Evolutionary conservation across 1,284 basidiomycete genomes (phyloP).

Genomic region (Trametes polyzona): DNA sequence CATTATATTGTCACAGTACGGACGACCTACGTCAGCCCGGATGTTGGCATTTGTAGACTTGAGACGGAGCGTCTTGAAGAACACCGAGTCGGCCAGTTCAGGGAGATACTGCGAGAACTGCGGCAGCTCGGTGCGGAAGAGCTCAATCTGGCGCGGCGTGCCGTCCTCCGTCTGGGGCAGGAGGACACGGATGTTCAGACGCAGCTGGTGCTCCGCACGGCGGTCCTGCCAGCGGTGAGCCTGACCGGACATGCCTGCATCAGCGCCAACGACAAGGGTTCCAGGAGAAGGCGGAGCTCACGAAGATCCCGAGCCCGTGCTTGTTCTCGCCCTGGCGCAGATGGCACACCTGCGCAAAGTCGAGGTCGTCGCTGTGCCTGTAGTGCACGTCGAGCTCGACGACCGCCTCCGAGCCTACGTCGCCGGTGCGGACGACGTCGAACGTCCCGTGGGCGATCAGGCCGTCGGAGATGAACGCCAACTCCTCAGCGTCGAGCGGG

Average conservation of each 20-base stretch:
- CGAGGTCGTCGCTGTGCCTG: conserved; percentile 19
- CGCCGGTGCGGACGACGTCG: conserved; percentile 24
- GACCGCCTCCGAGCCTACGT: conserved; percentile 17
- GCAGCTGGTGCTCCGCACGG: conserved; percentile 8
- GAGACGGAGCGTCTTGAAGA: conserved; percentile 24
- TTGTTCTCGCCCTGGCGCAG: conserved; percentile 25
- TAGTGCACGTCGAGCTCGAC: conserved; percentile 30
- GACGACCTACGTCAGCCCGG: conserved; percentile 23
- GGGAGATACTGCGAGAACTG: conserved; percentile 28
- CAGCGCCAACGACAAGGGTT: background rate
- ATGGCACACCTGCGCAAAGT: conserved; percentile 27
- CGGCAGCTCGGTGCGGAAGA: conserved; percentile 28
- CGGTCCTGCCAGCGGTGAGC: conserved; percentile 16
- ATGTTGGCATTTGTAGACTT: conserved; percentile 24
- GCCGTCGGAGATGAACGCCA: conserved; percentile 34
- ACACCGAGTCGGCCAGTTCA: conserved; percentile 20
- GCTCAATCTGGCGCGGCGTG: conserved; percentile 17
- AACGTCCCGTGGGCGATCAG: conserved; percentile 31
- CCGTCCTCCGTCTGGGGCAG: conserved; percentile 22
- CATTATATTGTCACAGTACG: background rate
- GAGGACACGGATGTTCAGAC: conserved; percentile 27
- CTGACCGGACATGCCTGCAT: conserved; percentile 14
- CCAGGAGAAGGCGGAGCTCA: conserved; percentile 11
- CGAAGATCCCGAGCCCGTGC: conserved; percentile 37
- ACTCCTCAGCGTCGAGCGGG: conserved; percentile 29